phyloP scores from a whole-genome alignment of 495 filamentous ascomycete genomes.

The Penicillium turbatum region DNA sequence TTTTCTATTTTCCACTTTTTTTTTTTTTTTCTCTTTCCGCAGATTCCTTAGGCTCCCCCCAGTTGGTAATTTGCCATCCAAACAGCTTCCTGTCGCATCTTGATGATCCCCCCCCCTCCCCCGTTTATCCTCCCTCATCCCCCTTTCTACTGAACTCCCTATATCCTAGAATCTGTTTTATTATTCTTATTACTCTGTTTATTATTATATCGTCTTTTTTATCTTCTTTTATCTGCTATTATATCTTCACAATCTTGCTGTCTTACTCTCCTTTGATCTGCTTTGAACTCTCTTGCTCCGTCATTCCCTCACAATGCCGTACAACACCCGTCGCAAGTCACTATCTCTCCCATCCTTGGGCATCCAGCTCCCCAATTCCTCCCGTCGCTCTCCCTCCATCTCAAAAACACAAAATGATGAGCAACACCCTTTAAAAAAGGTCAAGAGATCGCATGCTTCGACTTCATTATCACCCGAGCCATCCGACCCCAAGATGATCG shows the following conservation, averaged over 20 bases:
- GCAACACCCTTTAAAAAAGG: slow-evolving; percentile 71
- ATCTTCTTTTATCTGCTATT: slow-evolving; percentile 19
- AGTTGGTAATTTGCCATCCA: slow-evolving; percentile 15
- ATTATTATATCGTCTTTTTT: slow-evolving; percentile 19
- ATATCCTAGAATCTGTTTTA: slow-evolving; percentile 17
- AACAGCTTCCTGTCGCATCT: slow-evolving; percentile 22
- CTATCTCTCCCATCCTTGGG: slow-evolving; percentile 89
- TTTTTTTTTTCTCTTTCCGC: background rate
- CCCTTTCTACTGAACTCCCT: slow-evolving; percentile 12
- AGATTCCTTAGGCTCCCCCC: slow-evolving; percentile 27
- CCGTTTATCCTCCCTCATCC: slow-evolving; percentile 9
- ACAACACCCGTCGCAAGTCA: slow-evolving; percentile 97
- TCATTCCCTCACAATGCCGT: slow-evolving; percentile 62
- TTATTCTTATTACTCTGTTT: slow-evolving; percentile 20
- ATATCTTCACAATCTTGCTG: slow-evolving; percentile 21
- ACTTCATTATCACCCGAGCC: slow-evolving; percentile 51
- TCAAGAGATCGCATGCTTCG: slow-evolving; percentile 74
- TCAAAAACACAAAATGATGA: slow-evolving; percentile 51
- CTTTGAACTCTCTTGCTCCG: slow-evolving; percentile 10
- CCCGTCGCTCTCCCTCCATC: slow-evolving; percentile 63
- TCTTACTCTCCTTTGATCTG: slow-evolving; percentile 16
- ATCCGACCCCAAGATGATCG: slow-evolving; percentile 32
- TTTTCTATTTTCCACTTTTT: slow-evolving; percentile 1
- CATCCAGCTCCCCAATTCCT: slow-evolving; percentile 80
- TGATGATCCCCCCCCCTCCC: slow-evolving; percentile 13